phyloP scores from a whole-genome alignment of 352 stramenopile genomes.

The Phytophthora quininea region DNA sequence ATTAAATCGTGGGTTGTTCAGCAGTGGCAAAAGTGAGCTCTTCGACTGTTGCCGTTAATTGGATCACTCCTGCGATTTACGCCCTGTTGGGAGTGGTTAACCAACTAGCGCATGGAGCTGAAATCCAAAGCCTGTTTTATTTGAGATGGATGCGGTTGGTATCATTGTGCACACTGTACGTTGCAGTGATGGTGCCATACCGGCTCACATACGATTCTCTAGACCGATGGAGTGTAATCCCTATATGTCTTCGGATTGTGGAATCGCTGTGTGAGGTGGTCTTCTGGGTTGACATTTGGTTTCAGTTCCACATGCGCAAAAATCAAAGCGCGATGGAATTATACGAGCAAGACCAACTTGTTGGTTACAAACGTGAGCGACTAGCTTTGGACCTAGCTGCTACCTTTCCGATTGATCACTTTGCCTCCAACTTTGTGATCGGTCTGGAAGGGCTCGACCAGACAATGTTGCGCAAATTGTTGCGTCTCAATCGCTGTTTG shows the following conservation, averaged over 20 bases:
- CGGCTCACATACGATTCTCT: conserved; percentile 62
- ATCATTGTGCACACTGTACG: conserved; percentile 52
- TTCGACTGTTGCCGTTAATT: conserved; percentile 10
- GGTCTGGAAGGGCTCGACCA: conserved; percentile 1
- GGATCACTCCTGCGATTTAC: background rate
- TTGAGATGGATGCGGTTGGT: conserved; percentile 59
- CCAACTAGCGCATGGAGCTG: conserved; percentile 41
- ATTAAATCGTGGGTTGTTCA: conserved; percentile 20
- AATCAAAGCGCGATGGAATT: conserved; percentile 63
- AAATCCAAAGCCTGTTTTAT: conserved; percentile 67
- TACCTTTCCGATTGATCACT: conserved; percentile 60
- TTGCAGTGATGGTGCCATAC: conserved; percentile 55
- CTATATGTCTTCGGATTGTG: conserved; percentile 34
- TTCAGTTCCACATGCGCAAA: conserved; percentile 58
- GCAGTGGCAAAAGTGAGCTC: conserved; percentile 20
- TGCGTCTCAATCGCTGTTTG: conserved; percentile 60
- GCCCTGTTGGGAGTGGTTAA: conserved; percentile 7
- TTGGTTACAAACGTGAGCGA: conserved; percentile 60
- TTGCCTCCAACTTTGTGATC: conserved; percentile 29
- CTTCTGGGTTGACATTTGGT: conserved; percentile 64
- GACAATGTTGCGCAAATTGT: conserved; percentile 36
- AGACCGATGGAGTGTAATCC: conserved; percentile 47
- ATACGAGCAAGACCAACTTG: conserved; percentile 63
- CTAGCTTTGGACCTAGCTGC: conserved; percentile 46
- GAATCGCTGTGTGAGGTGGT: conserved; percentile 54